Evolutionary conservation across 305 asterid genomes (phyloP), one percentile per base, ranked within the genome.

Genomic region (Fraxinus velutina): DNA sequence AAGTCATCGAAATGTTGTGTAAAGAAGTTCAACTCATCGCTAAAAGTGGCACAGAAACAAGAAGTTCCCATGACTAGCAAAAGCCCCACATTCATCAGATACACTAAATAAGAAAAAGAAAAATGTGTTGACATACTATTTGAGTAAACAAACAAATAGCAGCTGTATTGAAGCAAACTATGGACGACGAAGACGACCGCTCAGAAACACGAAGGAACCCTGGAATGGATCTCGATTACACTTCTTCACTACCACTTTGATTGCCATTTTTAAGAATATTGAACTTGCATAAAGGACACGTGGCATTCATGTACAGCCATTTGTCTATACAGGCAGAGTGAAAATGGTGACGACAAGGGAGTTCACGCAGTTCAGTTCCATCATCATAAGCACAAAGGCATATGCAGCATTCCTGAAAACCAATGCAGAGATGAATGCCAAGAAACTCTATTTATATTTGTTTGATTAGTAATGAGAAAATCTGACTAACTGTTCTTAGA

Each of bases 211-310:
- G 57, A 47, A 47, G 57, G 17, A 12, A 47, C 17, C 57, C 57
- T 47, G 19, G 57, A 47, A 47, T 13, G 17, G 57, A 47, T 13
- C 57, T 79, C 22, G 27, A 6, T 87, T 82, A 95, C 75, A 85
- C 98, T 79, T 92, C 98, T 81, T 90, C 99, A 27, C 92, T 83
- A 17, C 95, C 91, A 19, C 90, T 88, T 72, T 80, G 96, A 75
- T 79, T 88, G 32, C 96, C 91, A 15, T 81, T 89, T 88, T 93
- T 95, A 78, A 95, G 91, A 80, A 95, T 95, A 70, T 95, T 91
- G 89, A 88, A 89, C 89, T 95, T 95, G 96, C 99, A 95, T 30
- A 95, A 93, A 55, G 99, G 98, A 42, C 99, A 95, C 22, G 95
- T 95, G 44, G 99, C 98, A 12, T 93, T 93, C 72, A 93, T 90